Conservation (phyloP, 208 protist species). For the Perkinsela sp. region DNA sequence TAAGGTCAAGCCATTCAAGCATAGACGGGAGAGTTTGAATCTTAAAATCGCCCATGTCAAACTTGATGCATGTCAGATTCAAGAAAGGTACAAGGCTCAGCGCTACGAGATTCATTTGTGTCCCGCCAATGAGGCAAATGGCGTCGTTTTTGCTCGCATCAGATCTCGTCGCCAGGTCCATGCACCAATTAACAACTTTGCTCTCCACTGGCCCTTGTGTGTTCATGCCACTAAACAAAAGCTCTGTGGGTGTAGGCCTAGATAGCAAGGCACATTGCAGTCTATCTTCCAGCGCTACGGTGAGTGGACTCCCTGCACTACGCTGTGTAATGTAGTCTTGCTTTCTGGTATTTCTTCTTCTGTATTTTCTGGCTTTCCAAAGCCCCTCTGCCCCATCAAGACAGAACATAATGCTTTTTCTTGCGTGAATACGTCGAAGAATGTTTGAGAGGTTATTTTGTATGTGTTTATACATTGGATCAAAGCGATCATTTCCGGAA, state of each 20-base stretch:
- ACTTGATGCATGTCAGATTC: slow-evolving; percentile 22
- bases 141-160: slow-evolving; percentile 17
- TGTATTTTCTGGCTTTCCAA: slow-evolving; percentile 23
- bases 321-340: slow-evolving; percentile 26
- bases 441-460: not conserved
- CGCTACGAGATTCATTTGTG: slow-evolving; percentile 19
- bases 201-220: slow-evolving; percentile 21
- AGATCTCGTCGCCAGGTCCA: slow-evolving; percentile 25
- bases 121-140: slow-evolving; percentile 20
- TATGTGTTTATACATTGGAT: not conserved
- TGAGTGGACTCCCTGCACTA: slow-evolving; percentile 27
- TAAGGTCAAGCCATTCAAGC: slow-evolving; percentile 28
- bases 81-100: slow-evolving; percentile 29
- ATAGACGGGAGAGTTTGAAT: slow-evolving; percentile 17
- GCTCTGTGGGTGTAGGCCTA: slow-evolving; percentile 13
- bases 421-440: not conserved
- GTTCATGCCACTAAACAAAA: slow-evolving; percentile 16
- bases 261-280: slow-evolving; percentile 10
- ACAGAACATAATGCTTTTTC: not conserved
- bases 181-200: slow-evolving; percentile 27
- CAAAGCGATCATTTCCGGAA: not conserved
- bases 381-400: slow-evolving; percentile 29
- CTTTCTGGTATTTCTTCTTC: slow-evolving; percentile 17
- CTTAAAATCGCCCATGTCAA: slow-evolving; percentile 21
- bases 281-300: slow-evolving; percentile 24